Conservation (phyloP, 768 basidiomycete genomes). For the Phlebiopsis gigantea region DNA sequence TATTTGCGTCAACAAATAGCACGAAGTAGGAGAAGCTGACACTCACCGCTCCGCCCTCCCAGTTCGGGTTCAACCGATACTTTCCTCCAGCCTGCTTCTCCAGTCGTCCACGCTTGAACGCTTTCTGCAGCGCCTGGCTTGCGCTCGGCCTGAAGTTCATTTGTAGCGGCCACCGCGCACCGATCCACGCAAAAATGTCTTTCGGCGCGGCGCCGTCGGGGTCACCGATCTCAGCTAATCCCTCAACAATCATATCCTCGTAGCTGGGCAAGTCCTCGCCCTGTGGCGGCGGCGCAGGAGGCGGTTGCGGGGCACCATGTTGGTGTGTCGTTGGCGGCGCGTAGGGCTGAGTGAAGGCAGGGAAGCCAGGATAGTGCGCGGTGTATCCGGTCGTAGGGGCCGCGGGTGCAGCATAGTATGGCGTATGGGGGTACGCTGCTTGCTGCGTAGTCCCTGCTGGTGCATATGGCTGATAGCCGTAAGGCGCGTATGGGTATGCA, state of each 20-base stretch:
- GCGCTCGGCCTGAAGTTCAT: constrained; percentile 89
- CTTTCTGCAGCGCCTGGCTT: constrained; percentile 85
- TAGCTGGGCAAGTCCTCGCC: constrained; percentile 74
- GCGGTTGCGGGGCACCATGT: constrained; percentile 26
- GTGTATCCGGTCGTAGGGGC: constrained; percentile 26
- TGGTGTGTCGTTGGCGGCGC: constrained; percentile 20
- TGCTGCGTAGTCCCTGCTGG: constrained; percentile 24
- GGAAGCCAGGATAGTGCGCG: constrained; percentile 31
- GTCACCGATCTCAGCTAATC: constrained; percentile 59
- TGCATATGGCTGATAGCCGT: constrained; percentile 32
- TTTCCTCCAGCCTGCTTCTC: constrained; percentile 70
- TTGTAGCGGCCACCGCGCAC: constrained; percentile 72
- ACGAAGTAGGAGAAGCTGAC: background rate
- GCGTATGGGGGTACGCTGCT: constrained; percentile 58
- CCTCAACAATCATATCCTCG: constrained; percentile 89
- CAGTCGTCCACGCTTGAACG: constrained; percentile 74
- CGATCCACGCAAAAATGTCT: constrained; percentile 81
- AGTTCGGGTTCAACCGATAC: constrained; percentile 68
- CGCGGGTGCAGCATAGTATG: constrained; percentile 54
- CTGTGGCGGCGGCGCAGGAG: constrained; percentile 20
- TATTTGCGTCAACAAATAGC: background rate
- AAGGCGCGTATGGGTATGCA: constrained; percentile 49
- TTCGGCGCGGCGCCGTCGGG: constrained; percentile 81
- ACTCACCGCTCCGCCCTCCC: constrained; percentile 81
- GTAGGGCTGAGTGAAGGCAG: constrained; percentile 24